Percentiles rank a stretch among this genome's conserved stretches.
These are phyloP conservation scores for Silybum marianum DNA, from an alignment of 129 eudicot species.

Conservation along the genomic window DNA sequence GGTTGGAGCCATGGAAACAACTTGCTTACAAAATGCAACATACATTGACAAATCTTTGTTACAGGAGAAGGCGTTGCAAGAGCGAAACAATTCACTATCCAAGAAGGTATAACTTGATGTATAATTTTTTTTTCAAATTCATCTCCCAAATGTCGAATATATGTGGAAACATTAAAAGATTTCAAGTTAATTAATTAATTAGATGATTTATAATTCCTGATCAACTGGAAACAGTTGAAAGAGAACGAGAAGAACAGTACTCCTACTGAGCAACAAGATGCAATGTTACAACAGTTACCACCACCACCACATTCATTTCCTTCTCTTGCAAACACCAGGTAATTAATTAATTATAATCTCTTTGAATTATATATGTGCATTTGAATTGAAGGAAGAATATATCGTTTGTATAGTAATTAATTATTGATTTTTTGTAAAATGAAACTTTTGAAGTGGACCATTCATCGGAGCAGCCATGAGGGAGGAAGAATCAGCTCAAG, in stretches of 20 bases:
- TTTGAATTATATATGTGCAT: neutral
- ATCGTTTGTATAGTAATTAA: neutral
- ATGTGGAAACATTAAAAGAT: neutral
- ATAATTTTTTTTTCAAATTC: too few species aligned
- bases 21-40: neutral
- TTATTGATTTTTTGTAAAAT: neutral
- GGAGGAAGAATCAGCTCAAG: constrained; percentile 22
- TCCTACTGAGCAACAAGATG: constrained; percentile 30
- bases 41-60: constrained; percentile 11
- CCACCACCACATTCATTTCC: constrained; percentile 27
- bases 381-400: neutral
- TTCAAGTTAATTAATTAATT: neutral
- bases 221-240: constrained; percentile 47
- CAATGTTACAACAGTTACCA: constrained; percentile 20
- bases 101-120: constrained; percentile 46
- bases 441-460: constrained; percentile 27
- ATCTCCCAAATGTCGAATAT: neutral
- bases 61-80: constrained; percentile 70
- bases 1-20: neutral
- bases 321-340: constrained; percentile 47
- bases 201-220: neutral
- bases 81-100: constrained; percentile 58
- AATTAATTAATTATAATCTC: neutral
- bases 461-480: constrained; percentile 32
- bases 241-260: constrained; percentile 54